Evolutionary conservation across 805 yeast genomes (phyloP), one percentile per base, ranked within the genome.

Genomic region (Limtongia smithiae): DNA sequence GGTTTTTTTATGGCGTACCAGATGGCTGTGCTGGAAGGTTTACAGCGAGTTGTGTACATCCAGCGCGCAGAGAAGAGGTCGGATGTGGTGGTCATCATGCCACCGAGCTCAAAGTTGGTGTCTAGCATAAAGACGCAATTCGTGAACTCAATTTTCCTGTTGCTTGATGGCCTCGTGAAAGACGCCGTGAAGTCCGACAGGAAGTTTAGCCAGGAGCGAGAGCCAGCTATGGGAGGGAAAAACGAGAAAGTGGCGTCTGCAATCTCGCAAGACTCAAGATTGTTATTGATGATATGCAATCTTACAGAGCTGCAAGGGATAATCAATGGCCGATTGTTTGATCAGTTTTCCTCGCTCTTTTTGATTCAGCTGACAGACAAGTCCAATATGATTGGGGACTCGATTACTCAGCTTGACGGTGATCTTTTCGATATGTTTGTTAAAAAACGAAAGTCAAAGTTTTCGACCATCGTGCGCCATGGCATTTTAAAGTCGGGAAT

Each of bases 381-480:
- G 22, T 68, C 74, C 14, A 57, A 76, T 24, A 72, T 74, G n/a
- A 62, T 81, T 1, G 74, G 71, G 48, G 63, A 68, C 6, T 65
- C 73, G 3, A 58, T 81, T 45, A 73, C 71, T 17, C 71, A 72
- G 45, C 69, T 78, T 63, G 84, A 81, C 53, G 63, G 69, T 11
- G 74, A 76, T 1, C 68, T 83, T 4, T 80, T 81, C 57, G 76
- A 74, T 12, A 73, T 75, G 18, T 82, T 75, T 57, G 66, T 79
- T 42, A 71, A 73, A 4, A 75, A 73, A 42, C 75, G 79, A 63
- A 72, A 78, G 55, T 58, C 69, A 12, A 57, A 66, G 45, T 49
- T 77, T 35, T 67, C 69, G 2, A 71, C 64, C 40, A 73, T 72
- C 27, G 63, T 71, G n/a, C 64, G 66, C 46, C 62, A 60, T 27